Conservation (phyloP, 2,329 filamentous ascomycete genomes). For the Fusarium domesticum region DNA sequence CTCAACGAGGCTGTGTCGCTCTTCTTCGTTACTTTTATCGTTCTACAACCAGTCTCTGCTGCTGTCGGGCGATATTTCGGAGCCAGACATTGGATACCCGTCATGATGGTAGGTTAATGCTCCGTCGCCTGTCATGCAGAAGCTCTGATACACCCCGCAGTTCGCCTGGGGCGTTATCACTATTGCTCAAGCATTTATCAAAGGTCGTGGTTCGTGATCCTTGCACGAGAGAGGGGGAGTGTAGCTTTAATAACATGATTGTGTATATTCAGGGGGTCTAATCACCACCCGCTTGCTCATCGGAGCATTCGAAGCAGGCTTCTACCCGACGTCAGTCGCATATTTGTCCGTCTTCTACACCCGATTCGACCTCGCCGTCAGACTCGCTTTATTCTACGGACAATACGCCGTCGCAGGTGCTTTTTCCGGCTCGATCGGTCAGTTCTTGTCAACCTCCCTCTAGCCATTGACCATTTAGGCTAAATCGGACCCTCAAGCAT, state of each 20-base stretch:
- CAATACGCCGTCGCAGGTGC: constrained; percentile 29
- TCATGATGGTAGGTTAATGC: constrained; percentile 23
- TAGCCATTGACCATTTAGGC: not conserved
- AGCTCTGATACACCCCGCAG: constrained; percentile 15
- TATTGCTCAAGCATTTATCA: constrained; percentile 27
- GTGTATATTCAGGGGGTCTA: constrained; percentile 19
- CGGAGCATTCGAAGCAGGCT: constrained; percentile 29
- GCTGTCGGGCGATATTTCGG: constrained; percentile 27
- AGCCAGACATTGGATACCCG: constrained; percentile 28
- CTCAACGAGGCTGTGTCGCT: constrained; percentile 29
- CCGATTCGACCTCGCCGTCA: constrained; percentile 25
- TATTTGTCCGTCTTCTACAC: constrained; percentile 29
- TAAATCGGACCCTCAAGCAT: constrained; percentile 19
- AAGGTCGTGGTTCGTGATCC: constrained; percentile 20
- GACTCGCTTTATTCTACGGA: constrained; percentile 29
- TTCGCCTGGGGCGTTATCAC: constrained; percentile 28
- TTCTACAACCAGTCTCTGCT: constrained; percentile 26
- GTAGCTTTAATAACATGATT: constrained; percentile 4
- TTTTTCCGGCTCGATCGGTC: constrained; percentile 29
- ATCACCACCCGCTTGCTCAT: constrained; percentile 28
- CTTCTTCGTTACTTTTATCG: constrained; percentile 29
- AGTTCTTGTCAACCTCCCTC: not conserved
- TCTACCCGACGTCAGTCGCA: constrained; percentile 29
- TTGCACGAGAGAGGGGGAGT: no score
- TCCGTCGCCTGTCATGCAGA: not conserved